Evolutionary conservation across 2,329 filamentous ascomycete genomes (phyloP), one percentile per base, ranked within the genome.

Genomic region (Clonostachys sp.): DNA sequence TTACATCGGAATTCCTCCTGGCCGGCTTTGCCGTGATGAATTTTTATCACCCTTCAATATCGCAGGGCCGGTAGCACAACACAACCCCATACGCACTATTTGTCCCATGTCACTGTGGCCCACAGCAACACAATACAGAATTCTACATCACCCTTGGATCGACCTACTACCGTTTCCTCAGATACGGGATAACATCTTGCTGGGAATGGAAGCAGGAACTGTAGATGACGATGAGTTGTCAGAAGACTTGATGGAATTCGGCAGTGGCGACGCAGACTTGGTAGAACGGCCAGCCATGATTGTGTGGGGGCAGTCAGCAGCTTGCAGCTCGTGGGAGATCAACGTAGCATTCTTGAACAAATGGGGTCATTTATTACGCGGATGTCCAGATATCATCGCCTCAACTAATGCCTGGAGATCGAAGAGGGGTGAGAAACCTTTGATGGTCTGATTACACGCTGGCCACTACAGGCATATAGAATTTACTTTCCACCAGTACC

Each of bases 241-340:
- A n/a, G 24, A 30, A 30, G 24, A 30, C 24, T 30, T 30, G 24
- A 18, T 18, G 14, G 36, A 39, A n/a, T n/a, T 39, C 9, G 36
- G 14, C 14, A 18, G 17, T n/a, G 17, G 14, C 14, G 17, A 39
- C 36, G 14, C 17, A n/a, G 36, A n/a, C 36, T n/a, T n/a, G 36
- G 12, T 18, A 18, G 36, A n/a, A n/a, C 14, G 36, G 5, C 24
- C n/a, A 45, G 34, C 47, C 2, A 41, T 78, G 2, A 58, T 77
- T 13, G 67, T 77, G 3, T 78, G 74, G 75, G 71, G 72, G 1
- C 67, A 74, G 12, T 63, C 74, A 0, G 73, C 65, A 64, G 64
- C 76, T 45, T 48, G 62, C 3, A 46, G 50, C 0, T 70, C 62
- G 13, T 79, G 74, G 74, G 75, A 79, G 52, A 56, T 71, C 1